These are phyloP conservation scores for Paradendryphiella salina DNA, from an alignment of 2,329 filamentous ascomycete genomes.

Conservation along the genomic window DNA sequence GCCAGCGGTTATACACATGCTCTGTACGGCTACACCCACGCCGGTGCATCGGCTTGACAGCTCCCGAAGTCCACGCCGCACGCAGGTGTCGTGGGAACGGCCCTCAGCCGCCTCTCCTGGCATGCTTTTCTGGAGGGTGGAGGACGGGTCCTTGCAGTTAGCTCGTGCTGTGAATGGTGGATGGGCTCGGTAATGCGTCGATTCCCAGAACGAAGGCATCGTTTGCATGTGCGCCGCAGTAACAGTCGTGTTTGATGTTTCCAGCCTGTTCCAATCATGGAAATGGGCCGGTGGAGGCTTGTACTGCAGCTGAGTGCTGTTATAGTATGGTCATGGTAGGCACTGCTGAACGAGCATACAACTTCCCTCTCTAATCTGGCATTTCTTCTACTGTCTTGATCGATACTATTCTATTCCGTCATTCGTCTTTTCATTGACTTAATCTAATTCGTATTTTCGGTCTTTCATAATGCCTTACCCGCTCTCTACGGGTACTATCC, in stretches of 20 bases:
- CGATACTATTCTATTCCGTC: neutral
- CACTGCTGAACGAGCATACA: conserved; percentile 13
- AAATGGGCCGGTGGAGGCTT: conserved; percentile 12
- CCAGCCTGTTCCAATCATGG: conserved; percentile 21
- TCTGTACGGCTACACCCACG: conserved; percentile 31
- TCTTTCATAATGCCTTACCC: conserved; percentile 27
- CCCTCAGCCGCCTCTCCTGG: conserved; percentile 38
- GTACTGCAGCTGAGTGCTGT: conserved; percentile 19
- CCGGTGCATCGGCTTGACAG: conserved; percentile 26
- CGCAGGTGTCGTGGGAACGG: conserved; percentile 21
- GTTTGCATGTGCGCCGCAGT: conserved; percentile 31
- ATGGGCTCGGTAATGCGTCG: conserved; percentile 22
- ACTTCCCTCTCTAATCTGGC: conserved; percentile 11
- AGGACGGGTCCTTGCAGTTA: conserved; percentile 28
- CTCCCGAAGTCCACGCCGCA: conserved; percentile 29
- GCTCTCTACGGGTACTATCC: conserved; percentile 6
- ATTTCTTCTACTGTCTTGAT: neutral
- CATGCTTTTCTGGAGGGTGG: conserved; percentile 24
- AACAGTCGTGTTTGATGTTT: conserved; percentile 30
- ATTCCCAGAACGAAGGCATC: conserved; percentile 26
- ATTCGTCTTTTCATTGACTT: neutral
- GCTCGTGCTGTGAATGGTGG: conserved; percentile 31
- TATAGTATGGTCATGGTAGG: conserved; percentile 21
- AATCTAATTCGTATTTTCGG: conserved; percentile 1
- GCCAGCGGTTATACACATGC: conserved; percentile 34